Evolutionary conservation across 2,329 filamentous ascomycete species (phyloP), one percentile per base, ranked within the genome.

Genomic region (Endocalyx cinctus): DNA sequence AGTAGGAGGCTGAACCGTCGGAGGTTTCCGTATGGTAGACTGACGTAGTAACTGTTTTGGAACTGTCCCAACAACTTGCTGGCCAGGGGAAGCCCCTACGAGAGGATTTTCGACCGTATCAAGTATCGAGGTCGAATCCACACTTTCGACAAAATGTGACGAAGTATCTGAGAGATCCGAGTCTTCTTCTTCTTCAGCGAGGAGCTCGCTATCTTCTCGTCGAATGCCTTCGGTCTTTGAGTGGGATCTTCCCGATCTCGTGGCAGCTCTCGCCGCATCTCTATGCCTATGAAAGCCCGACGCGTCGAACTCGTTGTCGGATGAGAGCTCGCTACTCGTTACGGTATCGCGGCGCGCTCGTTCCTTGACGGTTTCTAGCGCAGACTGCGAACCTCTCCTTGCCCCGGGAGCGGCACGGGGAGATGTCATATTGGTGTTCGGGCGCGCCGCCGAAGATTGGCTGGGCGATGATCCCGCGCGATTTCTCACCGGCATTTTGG

Each of bases 401-500:
- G 55, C 63, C 33, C 46, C 67, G 43, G 42, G 66, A 37, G 46
- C 66, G 50, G 65, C 58, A 4, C 70, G 63, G 5, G 70, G 71
- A 3, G 72, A 72, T 3, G 68, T 60, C 31, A 64, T 57, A 8
- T 59, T 61, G 3, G 65, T 64, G 4, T 72, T 68, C 39, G 82
- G 79, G 27, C 71, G 70, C 17, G 78, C 60, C 38, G 73, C 77
- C 12, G 79, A 80, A 11, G 73, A 77, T 45, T 87, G 81, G 23
- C 85, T 80, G 4, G 90, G 90, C 29, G 90, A 96, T 1, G 89
- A 96, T 10, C 87, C 90, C 17, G 89, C 86, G 35, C 90, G 80
- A 46, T 79, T 80, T 18, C 89, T 78, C 27, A 95, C 74, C 1
- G 92, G 90, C 86, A 96, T 90, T 63, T 97, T 97, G 30, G 84